phyloP scores from a whole-genome alignment of 176 grass and related monocot genomes.

The Panicum miliaceum region DNA sequence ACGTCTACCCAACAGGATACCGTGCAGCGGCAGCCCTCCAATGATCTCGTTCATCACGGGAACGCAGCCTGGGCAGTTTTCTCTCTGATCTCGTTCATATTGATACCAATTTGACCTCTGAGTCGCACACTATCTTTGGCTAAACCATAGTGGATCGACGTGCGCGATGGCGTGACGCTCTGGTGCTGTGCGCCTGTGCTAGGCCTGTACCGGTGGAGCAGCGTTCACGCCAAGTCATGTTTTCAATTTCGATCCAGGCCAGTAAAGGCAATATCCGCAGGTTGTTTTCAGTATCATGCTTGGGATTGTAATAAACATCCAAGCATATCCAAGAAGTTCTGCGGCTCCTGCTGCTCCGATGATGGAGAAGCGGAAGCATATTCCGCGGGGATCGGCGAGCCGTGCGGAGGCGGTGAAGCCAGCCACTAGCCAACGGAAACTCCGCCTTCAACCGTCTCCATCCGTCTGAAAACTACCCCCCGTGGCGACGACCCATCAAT shows the following conservation, averaged over 20 bases:
- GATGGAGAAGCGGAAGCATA: background rate
- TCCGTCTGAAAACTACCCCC: conserved; percentile 28
- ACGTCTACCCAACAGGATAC: background rate
- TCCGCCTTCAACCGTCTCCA: background rate
- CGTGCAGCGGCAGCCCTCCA: background rate
- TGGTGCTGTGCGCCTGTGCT: background rate
- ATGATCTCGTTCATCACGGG: background rate
- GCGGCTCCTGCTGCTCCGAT: background rate
- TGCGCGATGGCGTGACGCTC: conserved; percentile 25
- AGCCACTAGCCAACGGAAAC: conserved; percentile 7
- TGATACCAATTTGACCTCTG: background rate
- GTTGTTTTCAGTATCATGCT: background rate
- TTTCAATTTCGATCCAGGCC: background rate
- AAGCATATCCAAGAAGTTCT: background rate
- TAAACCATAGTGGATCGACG: background rate
- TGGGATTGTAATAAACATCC: background rate
- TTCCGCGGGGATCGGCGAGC: background rate
- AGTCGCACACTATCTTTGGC: background rate
- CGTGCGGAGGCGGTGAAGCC: background rate
- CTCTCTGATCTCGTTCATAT: background rate
- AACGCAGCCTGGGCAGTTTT: background rate
- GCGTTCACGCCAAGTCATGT: conserved; percentile 20
- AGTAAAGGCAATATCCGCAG: too few species aligned
- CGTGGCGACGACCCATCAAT: conserved; percentile 6
- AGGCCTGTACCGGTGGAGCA: background rate